phyloP scores from a whole-genome alignment of 2,329 filamentous ascomycete species.

The Magnaporthiopsis incrustans region DNA sequence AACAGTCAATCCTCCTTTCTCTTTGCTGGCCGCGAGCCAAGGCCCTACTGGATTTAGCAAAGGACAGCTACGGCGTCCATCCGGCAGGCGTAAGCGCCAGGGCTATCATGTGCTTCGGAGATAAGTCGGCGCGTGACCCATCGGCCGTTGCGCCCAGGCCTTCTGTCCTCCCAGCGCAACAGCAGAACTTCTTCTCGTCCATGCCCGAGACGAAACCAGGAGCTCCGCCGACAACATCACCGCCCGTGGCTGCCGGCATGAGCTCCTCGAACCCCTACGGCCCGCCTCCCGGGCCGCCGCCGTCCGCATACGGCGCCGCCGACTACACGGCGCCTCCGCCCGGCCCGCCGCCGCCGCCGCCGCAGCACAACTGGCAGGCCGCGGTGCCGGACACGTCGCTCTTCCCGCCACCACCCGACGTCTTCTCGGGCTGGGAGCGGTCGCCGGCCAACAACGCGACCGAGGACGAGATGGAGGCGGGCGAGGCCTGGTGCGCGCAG shows the following conservation, averaged over 20 bases:
- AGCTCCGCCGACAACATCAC: no score
- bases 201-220: background rate
- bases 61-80: background rate
- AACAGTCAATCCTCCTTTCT: background rate
- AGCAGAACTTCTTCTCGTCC: background rate
- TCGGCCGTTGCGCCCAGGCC: slow-evolving; percentile 7
- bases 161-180: slow-evolving; percentile 1
- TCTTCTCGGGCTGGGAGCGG: slow-evolving; percentile 53
- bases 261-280: slow-evolving; percentile 12
- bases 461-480: slow-evolving; percentile 39
- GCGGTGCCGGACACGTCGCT: slow-evolving; percentile 65
- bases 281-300: slow-evolving; percentile 20
- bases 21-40: background rate
- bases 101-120: slow-evolving; percentile 16
- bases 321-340: slow-evolving; percentile 20
- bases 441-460: slow-evolving; percentile 62
- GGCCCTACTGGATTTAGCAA: background rate
- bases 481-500: slow-evolving; percentile 55
- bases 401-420: slow-evolving; percentile 63
- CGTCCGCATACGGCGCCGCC: slow-evolving; percentile 17
- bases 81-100: background rate
- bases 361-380: slow-evolving; percentile 60
- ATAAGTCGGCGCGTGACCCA: slow-evolving; percentile 8
- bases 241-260: background rate
- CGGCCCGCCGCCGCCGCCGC: slow-evolving; percentile 25